A percentile compares a stretch with the other conserved stretches of the same genome.
These are phyloP conservation scores for Botrytis galanthina DNA, from an alignment of 2,329 filamentous ascomycete species.

Conservation along the genomic window DNA sequence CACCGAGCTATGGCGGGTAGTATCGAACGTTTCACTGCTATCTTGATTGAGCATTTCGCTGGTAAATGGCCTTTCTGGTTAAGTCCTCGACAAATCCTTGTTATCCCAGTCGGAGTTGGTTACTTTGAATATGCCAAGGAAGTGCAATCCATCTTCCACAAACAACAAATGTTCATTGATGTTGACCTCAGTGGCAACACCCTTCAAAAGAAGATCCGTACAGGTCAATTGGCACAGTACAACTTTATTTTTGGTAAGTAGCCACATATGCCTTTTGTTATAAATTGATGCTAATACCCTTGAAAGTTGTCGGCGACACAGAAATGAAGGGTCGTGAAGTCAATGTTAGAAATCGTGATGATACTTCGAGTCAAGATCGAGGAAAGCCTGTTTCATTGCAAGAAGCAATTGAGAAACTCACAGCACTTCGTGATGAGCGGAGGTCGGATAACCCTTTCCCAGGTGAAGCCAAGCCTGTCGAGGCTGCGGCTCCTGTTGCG, in stretches of 20 bases:
- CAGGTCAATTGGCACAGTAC: conserved; percentile 75
- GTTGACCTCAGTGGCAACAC: conserved; percentile 74
- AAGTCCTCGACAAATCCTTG: conserved; percentile 75
- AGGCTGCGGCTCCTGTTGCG: conserved; percentile 1
- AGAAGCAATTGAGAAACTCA: conserved; percentile 56
- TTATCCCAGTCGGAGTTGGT: conserved; percentile 73
- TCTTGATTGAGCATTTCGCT: conserved; percentile 79
- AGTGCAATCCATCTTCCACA: conserved; percentile 66
- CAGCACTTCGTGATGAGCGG: conserved; percentile 50
- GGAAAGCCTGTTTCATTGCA: conserved; percentile 57
- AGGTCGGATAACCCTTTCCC: conserved; percentile 42
- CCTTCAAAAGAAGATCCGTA: conserved; percentile 86
- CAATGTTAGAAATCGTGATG: conserved; percentile 63
- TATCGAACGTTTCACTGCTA: conserved; percentile 68
- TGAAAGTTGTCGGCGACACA: conserved; percentile 57
- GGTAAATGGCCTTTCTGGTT: conserved; percentile 92
- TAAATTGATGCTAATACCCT: conserved; percentile 19
- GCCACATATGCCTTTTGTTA: no score
- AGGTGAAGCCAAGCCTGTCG: conserved; percentile 26
- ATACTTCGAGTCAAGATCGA: conserved; percentile 59
- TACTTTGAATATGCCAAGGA: conserved; percentile 73
- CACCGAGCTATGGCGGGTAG: conserved; percentile 77
- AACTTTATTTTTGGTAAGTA: conserved; percentile 76
- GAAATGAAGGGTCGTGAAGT: conserved; percentile 59
- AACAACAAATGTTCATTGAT: conserved; percentile 67